Evolutionary conservation across 1,139 yeast species (phyloP), one percentile per base, ranked within the genome.

Genomic region (Saccharomyces hybrid): DNA sequence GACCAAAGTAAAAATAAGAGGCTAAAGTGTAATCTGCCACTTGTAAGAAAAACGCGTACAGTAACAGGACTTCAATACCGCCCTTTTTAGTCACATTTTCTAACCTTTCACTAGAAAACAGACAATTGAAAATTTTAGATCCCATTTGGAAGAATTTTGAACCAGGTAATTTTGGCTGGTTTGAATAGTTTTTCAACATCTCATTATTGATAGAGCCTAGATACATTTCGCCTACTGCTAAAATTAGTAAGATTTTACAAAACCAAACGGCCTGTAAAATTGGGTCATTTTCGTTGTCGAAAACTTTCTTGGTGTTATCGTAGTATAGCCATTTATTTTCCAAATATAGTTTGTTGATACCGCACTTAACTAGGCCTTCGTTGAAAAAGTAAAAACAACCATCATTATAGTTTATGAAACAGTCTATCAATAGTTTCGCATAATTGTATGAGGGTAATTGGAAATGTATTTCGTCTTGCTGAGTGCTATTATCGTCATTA

Each of bases 361-460:
- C 84, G 58, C 80, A 79, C 64, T 85, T 85, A 29, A 85, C 88
- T 31, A 85, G 66, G 0, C 95, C 95, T 65, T 86, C 91, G 66
- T 88, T 88, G 73, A 88, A 86, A 65, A 88, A 88, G 70, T 88
- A 88, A 68, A 87, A 88, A 63, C 96, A 86, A 0, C 93, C 95
- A 66, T 86, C 93, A 63, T 88, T 84, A 65, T 86, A 88, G 53
- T 84, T 83, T 57, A 87, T 80, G 62, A 88, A 88, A 0, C 88
- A 83, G 63, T 86, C 93, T 14, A 86, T 86, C 55, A 87, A 73
- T 12, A 84, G 70, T 79, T 85, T 79, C 4, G 95, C 93, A 64
- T 86, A 84, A 2, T 89, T 82, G 62, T 85, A 86, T 11, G 89
- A 80, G 0, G 96, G 96, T 34, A 87, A 73, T 0, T 88, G 79